phyloP scores from a whole-genome alignment of 1,139 yeast genomes.

The Hemisphaericaspora subhashii region DNA sequence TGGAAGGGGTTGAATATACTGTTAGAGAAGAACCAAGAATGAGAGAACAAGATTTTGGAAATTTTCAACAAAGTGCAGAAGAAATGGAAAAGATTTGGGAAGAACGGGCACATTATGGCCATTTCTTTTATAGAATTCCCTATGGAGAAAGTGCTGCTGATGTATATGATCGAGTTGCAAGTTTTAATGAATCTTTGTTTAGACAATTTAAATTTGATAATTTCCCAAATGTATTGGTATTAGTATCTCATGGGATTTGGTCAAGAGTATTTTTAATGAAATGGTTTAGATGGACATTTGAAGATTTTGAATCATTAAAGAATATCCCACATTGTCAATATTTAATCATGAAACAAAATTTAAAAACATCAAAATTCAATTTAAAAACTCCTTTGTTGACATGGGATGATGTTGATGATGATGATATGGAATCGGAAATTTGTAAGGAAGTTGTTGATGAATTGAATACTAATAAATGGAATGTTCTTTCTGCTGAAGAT shows the following conservation, averaged over 20 bases:
- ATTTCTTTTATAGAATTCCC: conserved; percentile 87
- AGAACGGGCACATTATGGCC: conserved; percentile 86
- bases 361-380: conserved; percentile 43
- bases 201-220: conserved; percentile 70
- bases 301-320: conserved; percentile 76
- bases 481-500: conserved; percentile 30
- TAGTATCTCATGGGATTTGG: conserved; percentile 94
- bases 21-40: conserved; percentile 84
- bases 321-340: conserved; percentile 86
- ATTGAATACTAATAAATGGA: conserved; percentile 33
- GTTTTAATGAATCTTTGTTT: conserved; percentile 82
- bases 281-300: conserved; percentile 92
- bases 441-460: conserved; percentile 44
- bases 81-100: conserved; percentile 80
- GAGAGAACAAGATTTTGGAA: conserved; percentile 94
- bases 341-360: conserved; percentile 67
- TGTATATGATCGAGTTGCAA: conserved; percentile 86
- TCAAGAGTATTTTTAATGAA: conserved; percentile 88
- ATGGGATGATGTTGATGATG: conserved; percentile 57
- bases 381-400: conserved; percentile 56
- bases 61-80: conserved; percentile 74
- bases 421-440: conserved; percentile 38
- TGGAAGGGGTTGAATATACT: conserved; percentile 48
- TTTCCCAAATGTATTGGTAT: conserved; percentile 72
- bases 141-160: conserved; percentile 96